Conservation (phyloP, 176 grass and related monocot genomes). For the Cocos nucifera region DNA sequence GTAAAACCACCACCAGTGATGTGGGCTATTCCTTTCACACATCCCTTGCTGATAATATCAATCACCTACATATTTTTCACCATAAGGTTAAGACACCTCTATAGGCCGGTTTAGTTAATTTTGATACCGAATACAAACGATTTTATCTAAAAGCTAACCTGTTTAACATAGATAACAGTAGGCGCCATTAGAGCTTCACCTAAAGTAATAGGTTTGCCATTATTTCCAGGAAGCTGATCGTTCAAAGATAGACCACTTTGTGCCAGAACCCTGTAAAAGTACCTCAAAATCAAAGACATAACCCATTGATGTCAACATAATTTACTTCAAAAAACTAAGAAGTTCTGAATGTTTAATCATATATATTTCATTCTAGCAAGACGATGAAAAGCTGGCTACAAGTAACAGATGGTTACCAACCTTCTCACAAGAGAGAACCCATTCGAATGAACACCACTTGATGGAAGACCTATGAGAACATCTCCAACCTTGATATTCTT, state of each 20-base stretch:
- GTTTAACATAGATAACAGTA: constrained; percentile 86
- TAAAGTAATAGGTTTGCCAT: constrained; percentile 38
- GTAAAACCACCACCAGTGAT: constrained; percentile 93
- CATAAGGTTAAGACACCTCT: background rate
- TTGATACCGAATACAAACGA: no score
- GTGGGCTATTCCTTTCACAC: constrained; percentile 87
- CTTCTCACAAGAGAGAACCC: constrained; percentile 95
- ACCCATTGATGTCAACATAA: no score
- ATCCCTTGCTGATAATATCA: constrained; percentile 63
- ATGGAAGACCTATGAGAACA: constrained; percentile 87
- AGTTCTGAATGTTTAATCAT: no score
- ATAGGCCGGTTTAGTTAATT: no score
- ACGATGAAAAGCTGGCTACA: background rate
- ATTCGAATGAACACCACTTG: constrained; percentile 96
- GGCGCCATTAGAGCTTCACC: constrained; percentile 97
- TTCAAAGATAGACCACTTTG: constrained; percentile 60
- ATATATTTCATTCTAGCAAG: no score
- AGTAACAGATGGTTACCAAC: constrained; percentile 22
- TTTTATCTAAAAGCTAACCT: constrained; percentile 40
- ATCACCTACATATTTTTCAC: constrained; percentile 45
- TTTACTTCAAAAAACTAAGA: no score
- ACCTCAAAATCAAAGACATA: no score
- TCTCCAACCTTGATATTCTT: constrained; percentile 82
- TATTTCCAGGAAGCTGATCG: constrained; percentile 60
- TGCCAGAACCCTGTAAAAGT: constrained; percentile 49